A percentile compares a stretch with the other conserved stretches of the same genome.
These are phyloP conservation scores for Phialophora verrucosa DNA, from an alignment of 2,329 filamentous ascomycete species.

Conservation along the genomic window DNA sequence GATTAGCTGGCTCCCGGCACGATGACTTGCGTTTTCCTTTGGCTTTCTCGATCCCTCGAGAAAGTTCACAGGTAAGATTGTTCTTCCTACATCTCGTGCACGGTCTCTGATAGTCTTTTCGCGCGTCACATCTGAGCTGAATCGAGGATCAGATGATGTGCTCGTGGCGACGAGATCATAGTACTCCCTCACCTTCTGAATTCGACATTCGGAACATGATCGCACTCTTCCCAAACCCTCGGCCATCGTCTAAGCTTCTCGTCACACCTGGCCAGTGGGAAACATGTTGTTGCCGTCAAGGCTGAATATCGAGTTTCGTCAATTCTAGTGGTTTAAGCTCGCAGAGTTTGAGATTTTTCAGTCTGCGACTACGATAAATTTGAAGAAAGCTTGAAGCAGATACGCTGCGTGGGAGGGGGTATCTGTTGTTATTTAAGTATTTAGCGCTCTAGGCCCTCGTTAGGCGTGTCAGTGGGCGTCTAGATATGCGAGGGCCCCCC, in stretches of 20 bases:
- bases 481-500: too few species aligned
- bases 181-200: constrained; percentile 10
- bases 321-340: too few species aligned
- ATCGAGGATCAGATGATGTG: neutral
- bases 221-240: constrained; percentile 19
- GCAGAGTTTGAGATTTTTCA: too few species aligned
- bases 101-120: constrained; percentile 12
- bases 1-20: constrained; percentile 4
- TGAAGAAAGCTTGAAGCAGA: too few species aligned
- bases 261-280: too few species aligned
- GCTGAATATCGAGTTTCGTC: too few species aligned
- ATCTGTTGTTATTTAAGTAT: too few species aligned
- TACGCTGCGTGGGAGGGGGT: too few species aligned
- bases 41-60: constrained; percentile 16
- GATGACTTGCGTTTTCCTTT: constrained; percentile 20
- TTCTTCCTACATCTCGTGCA: constrained; percentile 22
- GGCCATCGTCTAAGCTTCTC: constrained; percentile 1
- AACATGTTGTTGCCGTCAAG: too few species aligned
- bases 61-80: constrained; percentile 21
- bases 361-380: too few species aligned
- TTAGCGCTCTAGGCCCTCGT: too few species aligned
- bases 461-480: too few species aligned
- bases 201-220: constrained; percentile 21
- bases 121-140: constrained; percentile 22
- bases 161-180: neutral